Evolutionary conservation across 2,329 filamentous ascomycete genomes (phyloP), one percentile per base, ranked within the genome.

Genomic region (Fusarium sp.): DNA sequence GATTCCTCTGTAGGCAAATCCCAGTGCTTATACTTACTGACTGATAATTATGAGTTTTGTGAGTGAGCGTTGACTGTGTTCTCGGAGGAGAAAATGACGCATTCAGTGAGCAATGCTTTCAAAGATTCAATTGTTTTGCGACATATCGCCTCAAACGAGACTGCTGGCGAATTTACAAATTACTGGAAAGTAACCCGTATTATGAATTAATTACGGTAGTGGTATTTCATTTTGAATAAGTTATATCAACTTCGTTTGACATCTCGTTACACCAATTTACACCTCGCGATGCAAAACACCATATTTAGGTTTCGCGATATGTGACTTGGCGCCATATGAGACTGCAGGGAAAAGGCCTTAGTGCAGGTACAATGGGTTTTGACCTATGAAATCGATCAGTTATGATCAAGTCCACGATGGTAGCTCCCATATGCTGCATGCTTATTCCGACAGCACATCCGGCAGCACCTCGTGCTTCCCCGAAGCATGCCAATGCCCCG

Each of bases 401-500:
- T 60, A 39, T 58, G 55, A 44, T 36, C 35, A 64, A 63, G 44
- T 58, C 65, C 64, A 65, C 62, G 61, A 70, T 65, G 60, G 33
- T 42, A 66, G 61, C 62, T 69, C 55, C 55, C 41, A 70, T 27
- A 27, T 67, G 58, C 75, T 77, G 71, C 75, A 70, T 71, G 69
- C 72, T 72, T 70, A 67, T 68, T 71, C 65, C 57, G 65, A 70
- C 57, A 73, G 56, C 63, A 65, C 53, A 59, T 50, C 70, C 75
- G 75, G 75, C 65, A 70, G 71, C 56, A 76, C 39, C 60, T 72
- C 53, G 56, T 75, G 72, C 75, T 70, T 76, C 75, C 73, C 75
- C 75, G 71, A 54, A 55, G 61, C 65, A 71, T 71, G 50, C 61
- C 58, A 65, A 54, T 63, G 59, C 68, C 72, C 72, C 68, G 72